Percentiles rank a stretch among this genome's conserved stretches.
Evolutionary conservation across 192 early-diverging fungal species (phyloP).

Genomic region (Coemansia nantahalensis): DNA sequence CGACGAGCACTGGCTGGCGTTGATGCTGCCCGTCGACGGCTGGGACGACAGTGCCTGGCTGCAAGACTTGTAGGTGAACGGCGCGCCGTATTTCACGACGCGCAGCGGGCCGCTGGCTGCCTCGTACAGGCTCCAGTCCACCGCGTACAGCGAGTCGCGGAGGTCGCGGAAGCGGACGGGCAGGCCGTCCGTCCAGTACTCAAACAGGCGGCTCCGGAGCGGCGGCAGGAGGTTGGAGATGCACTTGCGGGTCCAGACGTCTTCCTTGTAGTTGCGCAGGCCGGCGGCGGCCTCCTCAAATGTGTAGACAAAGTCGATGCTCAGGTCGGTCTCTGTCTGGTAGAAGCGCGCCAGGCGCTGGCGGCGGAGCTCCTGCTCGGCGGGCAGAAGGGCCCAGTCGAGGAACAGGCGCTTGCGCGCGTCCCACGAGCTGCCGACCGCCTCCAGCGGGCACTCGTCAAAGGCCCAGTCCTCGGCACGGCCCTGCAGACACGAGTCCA

Average conservation of each 20-base stretch:
- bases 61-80: slow-evolving; percentile 43
- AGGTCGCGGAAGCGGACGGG: slow-evolving; percentile 48
- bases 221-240: slow-evolving; percentile 45
- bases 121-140: slow-evolving; percentile 51
- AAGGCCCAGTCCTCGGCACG: slow-evolving; percentile 52
- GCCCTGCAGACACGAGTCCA: slow-evolving; percentile 45
- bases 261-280: slow-evolving; percentile 46
- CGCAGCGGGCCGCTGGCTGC: slow-evolving; percentile 43
- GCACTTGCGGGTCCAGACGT: slow-evolving; percentile 52
- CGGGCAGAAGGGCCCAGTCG: slow-evolving; percentile 50
- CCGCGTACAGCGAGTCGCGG: slow-evolving; percentile 52
- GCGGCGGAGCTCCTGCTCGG: slow-evolving; percentile 49
- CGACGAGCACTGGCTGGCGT: slow-evolving; percentile 23
- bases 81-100: slow-evolving; percentile 36
- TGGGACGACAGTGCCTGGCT: slow-evolving; percentile 1
- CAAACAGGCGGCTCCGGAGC: slow-evolving; percentile 38
- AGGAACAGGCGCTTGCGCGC: slow-evolving; percentile 44
- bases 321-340: slow-evolving; percentile 45
- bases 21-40: slow-evolving; percentile 10
- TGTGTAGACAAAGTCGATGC: slow-evolving; percentile 52
- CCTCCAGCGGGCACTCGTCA: slow-evolving; percentile 43
- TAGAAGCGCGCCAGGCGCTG: slow-evolving; percentile 46
- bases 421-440: slow-evolving; percentile 34
- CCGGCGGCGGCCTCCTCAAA: slow-evolving; percentile 47
- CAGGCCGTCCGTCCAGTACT: slow-evolving; percentile 49